Conservation (phyloP, 2,329 filamentous ascomycete genomes). For the Acrocalymma vagum region DNA sequence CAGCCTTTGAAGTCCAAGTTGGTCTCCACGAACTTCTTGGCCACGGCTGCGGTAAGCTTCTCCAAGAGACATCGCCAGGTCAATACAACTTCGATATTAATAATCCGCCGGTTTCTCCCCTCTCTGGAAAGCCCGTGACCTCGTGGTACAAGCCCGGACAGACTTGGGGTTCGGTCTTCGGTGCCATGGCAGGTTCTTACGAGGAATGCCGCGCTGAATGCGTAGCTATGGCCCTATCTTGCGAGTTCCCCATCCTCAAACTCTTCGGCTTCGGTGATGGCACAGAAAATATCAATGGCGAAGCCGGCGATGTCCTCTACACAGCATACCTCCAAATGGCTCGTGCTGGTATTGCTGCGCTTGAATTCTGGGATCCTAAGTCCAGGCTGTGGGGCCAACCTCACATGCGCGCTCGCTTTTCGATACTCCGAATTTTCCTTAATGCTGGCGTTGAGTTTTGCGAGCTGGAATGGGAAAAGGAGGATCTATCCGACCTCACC, state of each 20-base stretch:
- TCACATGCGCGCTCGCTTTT: constrained; percentile 91
- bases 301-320: constrained; percentile 88
- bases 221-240: constrained; percentile 89
- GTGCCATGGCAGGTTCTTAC: constrained; percentile 84
- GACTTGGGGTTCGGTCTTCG: constrained; percentile 94
- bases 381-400: constrained; percentile 86
- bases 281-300: constrained; percentile 72
- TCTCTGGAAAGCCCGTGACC: constrained; percentile 78
- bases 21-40: constrained; percentile 90
- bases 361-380: constrained; percentile 96
- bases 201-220: constrained; percentile 96
- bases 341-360: constrained; percentile 83
- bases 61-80: constrained; percentile 86
- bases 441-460: constrained; percentile 88
- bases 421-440: constrained; percentile 85
- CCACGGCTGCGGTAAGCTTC: constrained; percentile 91
- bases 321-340: constrained; percentile 93
- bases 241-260: constrained; percentile 86
- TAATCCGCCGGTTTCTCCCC: constrained; percentile 81
- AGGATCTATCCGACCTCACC: constrained; percentile 80
- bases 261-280: constrained; percentile 94
- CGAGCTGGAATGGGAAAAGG: constrained; percentile 76
- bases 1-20: constrained; percentile 93
- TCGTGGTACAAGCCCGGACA: constrained; percentile 95
- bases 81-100: constrained; percentile 87